Evolutionary conservation across 2,329 filamentous ascomycete genomes (phyloP).

Genomic region (Plectosphaerella plurivora): DNA sequence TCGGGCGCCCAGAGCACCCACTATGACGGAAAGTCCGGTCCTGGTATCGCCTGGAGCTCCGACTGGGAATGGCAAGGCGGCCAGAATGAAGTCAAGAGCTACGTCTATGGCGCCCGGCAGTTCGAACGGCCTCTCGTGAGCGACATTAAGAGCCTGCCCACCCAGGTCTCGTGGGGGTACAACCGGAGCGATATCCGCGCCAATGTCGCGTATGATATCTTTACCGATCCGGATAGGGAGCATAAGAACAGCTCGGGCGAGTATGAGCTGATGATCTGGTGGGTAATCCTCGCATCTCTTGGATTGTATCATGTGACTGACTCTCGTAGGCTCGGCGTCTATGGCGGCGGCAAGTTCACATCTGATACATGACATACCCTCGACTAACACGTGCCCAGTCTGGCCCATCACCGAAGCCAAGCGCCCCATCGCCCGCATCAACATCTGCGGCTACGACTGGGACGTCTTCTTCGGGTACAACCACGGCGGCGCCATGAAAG

Average conservation of each 20-base stretch:
- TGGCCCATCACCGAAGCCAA: constrained; percentile 28
- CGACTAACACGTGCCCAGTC: constrained; percentile 25
- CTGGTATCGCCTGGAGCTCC: constrained; percentile 32
- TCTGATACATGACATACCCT: not conserved
- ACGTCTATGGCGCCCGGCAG: constrained; percentile 32
- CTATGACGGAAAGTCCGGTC: constrained; percentile 25
- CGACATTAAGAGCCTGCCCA: constrained; percentile 27
- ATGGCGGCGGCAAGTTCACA: not conserved
- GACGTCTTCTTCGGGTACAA: constrained; percentile 52
- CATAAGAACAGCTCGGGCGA: constrained; percentile 29
- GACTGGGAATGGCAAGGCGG: constrained; percentile 36
- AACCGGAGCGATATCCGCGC: constrained; percentile 43
- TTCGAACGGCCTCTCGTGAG: constrained; percentile 23
- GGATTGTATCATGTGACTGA: not conserved
- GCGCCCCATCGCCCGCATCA: constrained; percentile 10
- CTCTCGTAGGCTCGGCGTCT: not conserved
- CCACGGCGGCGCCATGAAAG: constrained; percentile 39
- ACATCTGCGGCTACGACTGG: constrained; percentile 30
- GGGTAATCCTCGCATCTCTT: not conserved
- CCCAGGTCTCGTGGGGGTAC: constrained; percentile 36
- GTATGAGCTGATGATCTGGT: constrained; percentile 66
- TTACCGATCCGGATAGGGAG: constrained; percentile 39
- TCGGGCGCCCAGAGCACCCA: constrained; percentile 37
- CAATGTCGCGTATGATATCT: constrained; percentile 60
- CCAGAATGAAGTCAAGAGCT: constrained; percentile 36